Evolutionary conservation across 2,329 filamentous ascomycete species (phyloP), one percentile per base, ranked within the genome.

Genomic region (Colletotrichum costaricense): DNA sequence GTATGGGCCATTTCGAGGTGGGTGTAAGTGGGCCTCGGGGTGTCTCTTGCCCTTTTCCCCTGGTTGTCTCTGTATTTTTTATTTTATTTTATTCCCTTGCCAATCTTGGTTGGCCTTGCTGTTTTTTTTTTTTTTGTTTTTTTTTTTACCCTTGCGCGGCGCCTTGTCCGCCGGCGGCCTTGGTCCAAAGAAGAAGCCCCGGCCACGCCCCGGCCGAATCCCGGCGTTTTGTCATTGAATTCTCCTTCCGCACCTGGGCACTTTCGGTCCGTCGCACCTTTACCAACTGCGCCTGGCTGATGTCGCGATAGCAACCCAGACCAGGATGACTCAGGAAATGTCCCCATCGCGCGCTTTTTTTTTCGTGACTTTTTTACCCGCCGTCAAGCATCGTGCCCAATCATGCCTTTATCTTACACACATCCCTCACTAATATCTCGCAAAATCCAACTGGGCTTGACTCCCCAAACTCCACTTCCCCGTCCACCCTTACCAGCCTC

Each of bases 271-370:
- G 55, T 42, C 42, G 35, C 59, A 52, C 63, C 46, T 52, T 49
- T 12, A 35, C 7, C 24, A 65, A 28, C 33, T 26, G 22, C 26
- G 42, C 60, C 60, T 42, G 33, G 24, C 11, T n/a, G 9, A 73
- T 70, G 33, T 70, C 67, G 70, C 62, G 70, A 73, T 73, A 30
- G 42, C 24, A 69, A 67, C 26, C 35, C 19, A 28, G 63, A 26
- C 54, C 54, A 28, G 11, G 59, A 69, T 73, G 67, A 70, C 59
- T 70, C 55, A 70, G 56, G 56, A 22, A 24, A 14, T 4, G 33
- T 63, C 66, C 26, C 60, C 56, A 66, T 73, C 33, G 19, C 46
- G 60, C 70, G 70, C 67, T 62, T 67, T 65, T 73, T 73, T 69
- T 57, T 59, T 56, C 59, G 69, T 57, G 30, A n/a, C 54, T 8